A percentile compares a stretch with the other conserved stretches of the same genome.
These are phyloP conservation scores for Glebionis coronaria DNA, from an alignment of 129 eudicot genomes.

Conservation along the genomic window DNA sequence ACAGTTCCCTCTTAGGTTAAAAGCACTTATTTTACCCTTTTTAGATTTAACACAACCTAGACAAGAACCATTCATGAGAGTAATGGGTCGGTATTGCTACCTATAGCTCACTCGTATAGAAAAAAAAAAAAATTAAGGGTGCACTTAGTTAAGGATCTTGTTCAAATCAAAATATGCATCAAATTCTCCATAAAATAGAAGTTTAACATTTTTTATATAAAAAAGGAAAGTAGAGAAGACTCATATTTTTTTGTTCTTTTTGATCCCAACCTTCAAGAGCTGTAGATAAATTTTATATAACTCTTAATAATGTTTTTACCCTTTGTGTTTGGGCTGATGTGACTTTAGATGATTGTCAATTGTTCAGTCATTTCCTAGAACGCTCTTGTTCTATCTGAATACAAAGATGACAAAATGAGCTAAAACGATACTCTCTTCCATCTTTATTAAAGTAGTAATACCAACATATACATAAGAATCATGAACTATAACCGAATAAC, in stretches of 20 bases:
- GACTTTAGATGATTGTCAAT: constrained; percentile 53
- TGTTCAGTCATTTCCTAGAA: constrained; percentile 42
- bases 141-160: no score
- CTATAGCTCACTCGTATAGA: background rate
- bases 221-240: no score
- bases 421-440: background rate
- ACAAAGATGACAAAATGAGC: constrained; percentile 7
- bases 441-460: no score
- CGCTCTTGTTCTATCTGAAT: constrained; percentile 44
- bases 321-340: constrained; percentile 42
- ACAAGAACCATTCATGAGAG: background rate
- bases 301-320: constrained; percentile 32
- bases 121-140: background rate
- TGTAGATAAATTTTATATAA: constrained; percentile 67
- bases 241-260: no score
- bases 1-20: background rate
- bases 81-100: background rate
- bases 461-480: no score
- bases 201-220: no score
- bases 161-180: no score
- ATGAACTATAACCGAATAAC: no score
- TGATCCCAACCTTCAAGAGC: constrained; percentile 66
- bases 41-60: background rate
- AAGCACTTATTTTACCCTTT: background rate
- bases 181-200: no score